Evolutionary conservation across 495 filamentous ascomycete genomes (phyloP).

Genomic region (Penicillium macrosclerotiorum): DNA sequence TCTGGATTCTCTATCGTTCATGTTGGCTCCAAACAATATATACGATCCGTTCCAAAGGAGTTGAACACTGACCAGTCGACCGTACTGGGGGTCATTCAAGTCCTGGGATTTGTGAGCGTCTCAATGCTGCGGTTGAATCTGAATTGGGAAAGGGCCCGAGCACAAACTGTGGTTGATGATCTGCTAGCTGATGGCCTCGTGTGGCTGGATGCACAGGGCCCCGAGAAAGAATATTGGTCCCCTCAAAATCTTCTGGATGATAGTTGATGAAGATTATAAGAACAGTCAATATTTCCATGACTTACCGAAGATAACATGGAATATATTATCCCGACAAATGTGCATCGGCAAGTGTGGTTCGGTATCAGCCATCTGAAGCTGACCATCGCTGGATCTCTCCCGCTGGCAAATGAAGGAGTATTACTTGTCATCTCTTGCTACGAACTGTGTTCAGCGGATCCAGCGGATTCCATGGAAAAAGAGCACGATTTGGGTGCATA

Average conservation of each 20-base stretch:
- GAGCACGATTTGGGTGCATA: too few relatives aligned
- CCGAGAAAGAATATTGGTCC: slow-evolving; percentile 95
- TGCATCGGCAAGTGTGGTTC: too few relatives aligned
- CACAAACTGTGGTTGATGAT: slow-evolving; percentile 87
- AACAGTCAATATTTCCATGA: background rate
- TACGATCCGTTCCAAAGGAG: slow-evolving; percentile 92
- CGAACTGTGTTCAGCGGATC: too few relatives aligned
- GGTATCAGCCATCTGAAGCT: too few relatives aligned
- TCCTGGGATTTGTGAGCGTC: slow-evolving; percentile 84
- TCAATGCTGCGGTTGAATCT: slow-evolving; percentile 93
- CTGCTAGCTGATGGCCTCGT: slow-evolving; percentile 87
- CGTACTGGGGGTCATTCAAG: slow-evolving; percentile 81
- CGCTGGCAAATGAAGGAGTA: too few relatives aligned
- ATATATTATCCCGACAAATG: too few relatives aligned
- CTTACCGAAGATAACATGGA: background rate
- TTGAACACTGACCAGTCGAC: slow-evolving; percentile 91
- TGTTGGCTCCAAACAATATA: slow-evolving; percentile 81
- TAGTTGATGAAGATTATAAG: slow-evolving; percentile 27
- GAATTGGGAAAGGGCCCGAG: slow-evolving; percentile 78
- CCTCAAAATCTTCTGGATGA: slow-evolving; percentile 54
- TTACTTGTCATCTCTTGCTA: too few relatives aligned
- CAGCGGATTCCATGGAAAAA: too few relatives aligned
- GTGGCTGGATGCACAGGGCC: slow-evolving; percentile 86
- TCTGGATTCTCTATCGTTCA: slow-evolving; percentile 79
- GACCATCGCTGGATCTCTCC: too few relatives aligned